Percentiles rank a stretch among this genome's conserved stretches.
Evolutionary conservation across 2,329 filamentous ascomycete species (phyloP).

Genomic region (Neopestalotiopsis clavispora): DNA sequence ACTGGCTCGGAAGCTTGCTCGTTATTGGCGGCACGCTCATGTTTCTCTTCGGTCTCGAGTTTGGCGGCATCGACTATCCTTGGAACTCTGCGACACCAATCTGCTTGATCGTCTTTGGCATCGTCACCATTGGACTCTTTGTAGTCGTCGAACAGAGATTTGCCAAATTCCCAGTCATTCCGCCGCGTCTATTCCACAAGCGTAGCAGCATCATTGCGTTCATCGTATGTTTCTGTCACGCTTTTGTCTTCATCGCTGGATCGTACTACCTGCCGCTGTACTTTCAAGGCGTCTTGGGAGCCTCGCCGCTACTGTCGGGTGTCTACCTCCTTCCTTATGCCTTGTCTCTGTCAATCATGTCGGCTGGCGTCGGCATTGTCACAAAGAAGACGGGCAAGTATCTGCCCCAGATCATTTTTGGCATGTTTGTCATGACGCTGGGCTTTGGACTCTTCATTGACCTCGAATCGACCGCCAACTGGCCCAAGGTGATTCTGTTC

Average conservation of each 20-base stretch:
- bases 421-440: conserved; percentile 63
- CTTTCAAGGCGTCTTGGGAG: conserved; percentile 70
- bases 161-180: conserved; percentile 80
- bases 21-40: conserved; percentile 82
- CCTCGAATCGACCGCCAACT: conserved; percentile 60
- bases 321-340: conserved; percentile 76
- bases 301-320: conserved; percentile 67
- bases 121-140: conserved; percentile 68
- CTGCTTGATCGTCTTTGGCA: conserved; percentile 77
- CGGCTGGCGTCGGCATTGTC: conserved; percentile 59
- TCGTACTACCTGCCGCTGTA: conserved; percentile 86
- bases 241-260: conserved; percentile 76
- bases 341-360: conserved; percentile 68
- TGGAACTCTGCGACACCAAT: conserved; percentile 79
- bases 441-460: conserved; percentile 70
- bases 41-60: conserved; percentile 85
- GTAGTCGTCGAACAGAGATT: conserved; percentile 74
- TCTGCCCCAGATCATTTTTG: conserved; percentile 62
- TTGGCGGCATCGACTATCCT: conserved; percentile 76
- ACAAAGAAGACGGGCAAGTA: conserved; percentile 72
- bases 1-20: conserved; percentile 59
- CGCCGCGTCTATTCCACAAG: conserved; percentile 70
- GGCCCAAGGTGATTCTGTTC: conserved; percentile 62
- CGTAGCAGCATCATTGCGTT: conserved; percentile 70
- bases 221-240: conserved; percentile 72